Evolutionary conservation across 169 alveolate species (phyloP), one percentile per base, ranked within the genome.

Genomic region (Plasmodium ovale): DNA sequence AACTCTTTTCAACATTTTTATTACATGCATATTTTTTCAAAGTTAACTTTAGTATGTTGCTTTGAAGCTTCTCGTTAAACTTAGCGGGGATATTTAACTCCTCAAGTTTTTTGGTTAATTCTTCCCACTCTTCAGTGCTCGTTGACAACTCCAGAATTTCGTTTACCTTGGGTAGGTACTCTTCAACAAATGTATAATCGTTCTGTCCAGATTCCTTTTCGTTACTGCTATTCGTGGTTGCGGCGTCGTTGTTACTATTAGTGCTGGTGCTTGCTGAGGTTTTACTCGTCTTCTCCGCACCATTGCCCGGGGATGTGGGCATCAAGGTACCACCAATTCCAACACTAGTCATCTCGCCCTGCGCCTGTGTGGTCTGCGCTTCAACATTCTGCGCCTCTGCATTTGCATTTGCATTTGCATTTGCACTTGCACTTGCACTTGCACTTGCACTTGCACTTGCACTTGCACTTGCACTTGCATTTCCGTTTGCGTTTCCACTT

Each of bases 21-120:
- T 82, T 82, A n/a, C 90, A 82, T n/a, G 90, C 90, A 58, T 82
- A 82, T 59, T 82, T 65, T 56, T 82, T 82, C 51, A 82, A 58
- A 29, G 90, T 82, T n/a, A 65, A 51, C 42, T 64, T 82, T 65
- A 82, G 65, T 33, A 82, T 82, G 12, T 65, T 29, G n/a, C 14
- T 21, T 16, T 82, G 90, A n/a, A 82, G 44, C n/a, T 65, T 82
- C 12, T 82, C 84, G 65, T 82, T 65, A 82, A 49, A 82, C 65
- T 82, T 65, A 0, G 84, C 27, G 14, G 90, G 90, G 12, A 82
- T 49, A 49, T 82, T 65, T 31, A 82, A 53, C 4, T 82, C 59
- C 9, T 49, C 90, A n/a, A 82, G n/a, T 82, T 82, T 82, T 37
- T 27, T 53, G 1, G 90, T 82, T 12, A 82, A 60, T 21, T 69